Evolutionary conservation across 2,329 filamentous ascomycete species (phyloP).

Genomic region (Monilinia vaccinii-corymbosi): DNA sequence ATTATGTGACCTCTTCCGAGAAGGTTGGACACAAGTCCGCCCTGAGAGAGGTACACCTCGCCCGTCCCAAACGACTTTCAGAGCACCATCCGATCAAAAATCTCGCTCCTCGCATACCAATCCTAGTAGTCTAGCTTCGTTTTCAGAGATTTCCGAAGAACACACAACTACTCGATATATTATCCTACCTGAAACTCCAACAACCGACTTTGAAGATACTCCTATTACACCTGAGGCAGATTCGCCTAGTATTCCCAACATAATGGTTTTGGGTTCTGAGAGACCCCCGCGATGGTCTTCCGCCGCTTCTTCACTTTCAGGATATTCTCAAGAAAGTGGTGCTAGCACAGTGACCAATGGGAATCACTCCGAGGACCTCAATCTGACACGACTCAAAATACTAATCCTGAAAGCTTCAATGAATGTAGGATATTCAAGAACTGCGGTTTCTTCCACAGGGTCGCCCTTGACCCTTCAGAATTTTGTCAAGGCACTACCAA

Average conservation of each 20-base stretch:
- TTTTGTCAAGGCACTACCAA: constrained; percentile 68
- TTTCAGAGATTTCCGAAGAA: constrained; percentile 37
- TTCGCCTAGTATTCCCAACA: constrained; percentile 70
- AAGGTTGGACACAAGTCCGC: constrained; percentile 82
- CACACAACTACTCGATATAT: constrained; percentile 14
- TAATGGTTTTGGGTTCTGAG: constrained; percentile 72
- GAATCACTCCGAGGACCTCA: constrained; percentile 57
- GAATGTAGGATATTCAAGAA: constrained; percentile 68
- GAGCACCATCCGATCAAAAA: constrained; percentile 4
- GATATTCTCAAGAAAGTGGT: constrained; percentile 63
- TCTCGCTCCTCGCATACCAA: constrained; percentile 27
- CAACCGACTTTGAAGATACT: constrained; percentile 90
- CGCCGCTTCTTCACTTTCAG: constrained; percentile 65
- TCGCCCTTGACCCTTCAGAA: constrained; percentile 52
- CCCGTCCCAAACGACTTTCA: constrained; percentile 67
- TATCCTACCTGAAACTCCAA: constrained; percentile 68
- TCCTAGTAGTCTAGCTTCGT: constrained; percentile 39
- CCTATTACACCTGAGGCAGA: constrained; percentile 73
- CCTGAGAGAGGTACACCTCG: constrained; percentile 80
- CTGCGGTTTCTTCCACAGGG: constrained; percentile 27
- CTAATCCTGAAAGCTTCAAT: constrained; percentile 79
- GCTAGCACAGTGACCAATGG: constrained; percentile 67
- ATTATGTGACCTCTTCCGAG: constrained; percentile 83
- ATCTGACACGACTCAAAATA: constrained; percentile 67
- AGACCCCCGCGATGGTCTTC: constrained; percentile 59